phyloP scores from a whole-genome alignment of 2,329 filamentous ascomycete genomes.

The Penicillium sp. region DNA sequence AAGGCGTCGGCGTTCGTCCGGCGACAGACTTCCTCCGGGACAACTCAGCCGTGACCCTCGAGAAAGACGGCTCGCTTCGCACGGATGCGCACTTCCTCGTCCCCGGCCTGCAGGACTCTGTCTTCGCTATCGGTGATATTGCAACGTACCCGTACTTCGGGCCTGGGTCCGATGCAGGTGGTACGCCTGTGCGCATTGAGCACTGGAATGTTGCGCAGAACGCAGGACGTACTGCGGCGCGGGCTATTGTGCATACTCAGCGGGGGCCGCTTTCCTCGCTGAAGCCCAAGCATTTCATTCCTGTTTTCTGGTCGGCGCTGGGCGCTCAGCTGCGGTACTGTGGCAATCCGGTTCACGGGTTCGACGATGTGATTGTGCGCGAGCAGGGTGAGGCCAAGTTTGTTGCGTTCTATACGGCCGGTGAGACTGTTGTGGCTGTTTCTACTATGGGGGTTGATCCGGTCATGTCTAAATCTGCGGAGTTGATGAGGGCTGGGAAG shows the following conservation, averaged over 20 bases:
- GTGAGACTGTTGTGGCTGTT: conserved; percentile 82
- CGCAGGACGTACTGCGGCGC: conserved; percentile 73
- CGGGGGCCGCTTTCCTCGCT: conserved; percentile 36
- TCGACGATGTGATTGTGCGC: conserved; percentile 77
- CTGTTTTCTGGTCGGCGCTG: conserved; percentile 94
- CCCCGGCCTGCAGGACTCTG: conserved; percentile 65
- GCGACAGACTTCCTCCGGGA: conserved; percentile 77
- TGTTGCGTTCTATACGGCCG: conserved; percentile 82
- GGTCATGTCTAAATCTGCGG: conserved; percentile 73
- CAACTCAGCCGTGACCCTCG: conserved; percentile 65
- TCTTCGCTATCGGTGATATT: conserved; percentile 93
- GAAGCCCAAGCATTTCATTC: conserved; percentile 71
- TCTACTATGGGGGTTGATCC: conserved; percentile 90
- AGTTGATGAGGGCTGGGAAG: conserved; percentile 75
- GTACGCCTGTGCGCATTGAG: conserved; percentile 70
- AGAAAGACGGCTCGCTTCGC: conserved; percentile 78
- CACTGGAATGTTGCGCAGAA: conserved; percentile 99
- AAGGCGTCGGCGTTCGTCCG: conserved; percentile 84
- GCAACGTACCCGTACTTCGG: conserved; percentile 92
- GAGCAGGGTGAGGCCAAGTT: conserved; percentile 78
- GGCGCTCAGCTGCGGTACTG: conserved; percentile 89
- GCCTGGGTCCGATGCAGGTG: conserved; percentile 69
- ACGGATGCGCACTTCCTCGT: conserved; percentile 79
- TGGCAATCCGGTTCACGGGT: conserved; percentile 77
- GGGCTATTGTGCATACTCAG: conserved; percentile 65